Evolutionary conservation across 148 eudicot genomes (phyloP), one percentile per base, ranked within the genome.

Genomic region (Rheum nobile): DNA sequence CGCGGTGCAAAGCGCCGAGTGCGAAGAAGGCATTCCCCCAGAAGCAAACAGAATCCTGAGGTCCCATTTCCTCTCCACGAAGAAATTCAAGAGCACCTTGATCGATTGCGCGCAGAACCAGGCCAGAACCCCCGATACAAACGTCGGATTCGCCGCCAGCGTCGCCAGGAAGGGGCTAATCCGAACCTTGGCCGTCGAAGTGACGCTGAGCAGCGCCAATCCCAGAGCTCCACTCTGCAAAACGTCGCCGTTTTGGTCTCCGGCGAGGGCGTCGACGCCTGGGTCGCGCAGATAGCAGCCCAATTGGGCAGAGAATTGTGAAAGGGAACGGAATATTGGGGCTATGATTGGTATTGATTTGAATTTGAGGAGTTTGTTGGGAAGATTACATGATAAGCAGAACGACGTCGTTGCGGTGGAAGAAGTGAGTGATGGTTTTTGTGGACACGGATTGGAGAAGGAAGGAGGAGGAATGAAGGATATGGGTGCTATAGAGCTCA

Each of bases 11-110:
- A 93, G 71, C 29, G 98, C 93, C 1, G 98, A 86, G 67, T 93
- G 98, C 2, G 98, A 93, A 70, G 98, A 93, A 11, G 98, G 98
- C 98, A 93, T 93, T 2, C 98, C 98, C n/a, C 98, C 98, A 9
- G 91, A 93, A 35, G 91, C 79, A 83, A 77, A 93, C 80, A 91
- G 78, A 17, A 85, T 26, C 77, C 84, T 83, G 69, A 89, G 76
- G 75, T 93, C 89, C 92, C 96, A 93, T 76, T 86, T 91, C 79
- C 82, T 93, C 78, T 91, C 94, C 71, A 93, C 85, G 61, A 79
- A 77, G 59, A 93, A 90, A 74, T 91, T 89, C 83, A 93, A 77
- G 47, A 90, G 6, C 29, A 91, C 84, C 52, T 93, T 93, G 34
- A 77, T 35, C 6, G 87, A 91, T 68, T 91, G 98, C 4, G 98